phyloP scores from a whole-genome alignment of 345 rosid genomes.

The Viola odorata region DNA sequence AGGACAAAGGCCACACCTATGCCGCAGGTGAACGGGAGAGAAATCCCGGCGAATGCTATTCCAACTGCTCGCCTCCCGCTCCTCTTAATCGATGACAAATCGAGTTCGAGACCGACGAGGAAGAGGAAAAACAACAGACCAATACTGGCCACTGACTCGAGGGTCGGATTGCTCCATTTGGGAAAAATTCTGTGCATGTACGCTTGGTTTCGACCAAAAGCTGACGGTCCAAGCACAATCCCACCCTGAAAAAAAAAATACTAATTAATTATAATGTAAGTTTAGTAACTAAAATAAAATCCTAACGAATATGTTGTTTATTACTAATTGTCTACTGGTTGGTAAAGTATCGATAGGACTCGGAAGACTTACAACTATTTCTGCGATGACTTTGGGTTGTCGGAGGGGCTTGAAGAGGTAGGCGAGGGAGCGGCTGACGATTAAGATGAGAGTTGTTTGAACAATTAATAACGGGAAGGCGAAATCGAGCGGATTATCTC shows the following conservation, averaged over 20 bases:
- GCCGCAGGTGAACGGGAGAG: conserved; percentile 57
- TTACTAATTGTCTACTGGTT: not conserved
- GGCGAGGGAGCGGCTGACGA: conserved; percentile 28
- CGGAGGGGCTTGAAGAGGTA: conserved; percentile 31
- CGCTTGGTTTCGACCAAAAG: conserved; percentile 48
- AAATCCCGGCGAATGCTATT: conserved; percentile 62
- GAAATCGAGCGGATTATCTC: conserved; percentile 39
- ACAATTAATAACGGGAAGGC: conserved; percentile 30
- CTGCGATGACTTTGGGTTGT: conserved; percentile 41
- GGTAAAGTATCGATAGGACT: too few relatives aligned
- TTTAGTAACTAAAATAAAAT: not conserved
- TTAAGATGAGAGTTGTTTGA: conserved; percentile 24
- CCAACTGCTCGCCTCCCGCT: conserved; percentile 56
- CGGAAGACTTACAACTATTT: conserved; percentile 24
- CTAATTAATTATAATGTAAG: not conserved
- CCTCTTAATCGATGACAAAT: conserved; percentile 43
- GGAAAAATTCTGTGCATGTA: conserved; percentile 47
- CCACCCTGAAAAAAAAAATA: conserved; percentile 50
- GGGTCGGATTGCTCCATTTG: conserved; percentile 55
- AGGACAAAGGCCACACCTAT: conserved; percentile 52
- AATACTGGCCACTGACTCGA: conserved; percentile 67
- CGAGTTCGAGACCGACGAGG: conserved; percentile 79
- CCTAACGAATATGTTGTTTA: too few relatives aligned
- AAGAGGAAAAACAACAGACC: conserved; percentile 84
- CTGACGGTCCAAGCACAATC: conserved; percentile 75